These are phyloP conservation scores for Cucumis melo DNA, from an alignment of 306 rosid species.

Conservation along the genomic window DNA sequence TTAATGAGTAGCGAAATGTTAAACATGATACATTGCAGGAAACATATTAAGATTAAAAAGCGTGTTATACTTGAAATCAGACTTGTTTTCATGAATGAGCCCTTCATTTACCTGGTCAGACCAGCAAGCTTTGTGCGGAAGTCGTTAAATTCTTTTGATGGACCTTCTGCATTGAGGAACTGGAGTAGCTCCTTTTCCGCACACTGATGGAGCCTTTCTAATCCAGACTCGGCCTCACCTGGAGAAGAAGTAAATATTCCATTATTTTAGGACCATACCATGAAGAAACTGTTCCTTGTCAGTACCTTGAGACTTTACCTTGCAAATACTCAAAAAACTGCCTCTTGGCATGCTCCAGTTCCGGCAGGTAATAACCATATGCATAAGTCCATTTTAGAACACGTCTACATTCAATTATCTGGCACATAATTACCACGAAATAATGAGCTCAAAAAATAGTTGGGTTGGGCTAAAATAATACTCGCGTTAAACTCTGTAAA, in stretches of 20 bases:
- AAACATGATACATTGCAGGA: background rate
- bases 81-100: background rate
- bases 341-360: conserved; percentile 46
- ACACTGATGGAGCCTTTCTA: conserved; percentile 75
- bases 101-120: conserved; percentile 40
- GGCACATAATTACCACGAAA: conserved; percentile 15
- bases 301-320: conserved; percentile 22
- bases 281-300: background rate
- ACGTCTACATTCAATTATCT: conserved; percentile 37
- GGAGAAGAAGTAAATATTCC: background rate
- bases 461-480: background rate
- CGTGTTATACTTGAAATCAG: background rate
- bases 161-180: conserved; percentile 44
- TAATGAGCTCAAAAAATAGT: background rate
- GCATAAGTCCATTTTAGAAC: conserved; percentile 44
- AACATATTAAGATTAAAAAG: background rate
- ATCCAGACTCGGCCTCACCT: conserved; percentile 82
- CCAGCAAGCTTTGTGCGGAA: conserved; percentile 71
- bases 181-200: conserved; percentile 62
- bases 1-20: background rate
- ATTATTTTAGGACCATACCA: background rate
- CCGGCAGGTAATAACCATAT: conserved; percentile 34
- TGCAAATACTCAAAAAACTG: conserved; percentile 64
- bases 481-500: background rate
- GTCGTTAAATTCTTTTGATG: conserved; percentile 50